These are phyloP conservation scores for Solidago caesia DNA, from an alignment of 129 eudicot genomes.

Conservation along the genomic window DNA sequence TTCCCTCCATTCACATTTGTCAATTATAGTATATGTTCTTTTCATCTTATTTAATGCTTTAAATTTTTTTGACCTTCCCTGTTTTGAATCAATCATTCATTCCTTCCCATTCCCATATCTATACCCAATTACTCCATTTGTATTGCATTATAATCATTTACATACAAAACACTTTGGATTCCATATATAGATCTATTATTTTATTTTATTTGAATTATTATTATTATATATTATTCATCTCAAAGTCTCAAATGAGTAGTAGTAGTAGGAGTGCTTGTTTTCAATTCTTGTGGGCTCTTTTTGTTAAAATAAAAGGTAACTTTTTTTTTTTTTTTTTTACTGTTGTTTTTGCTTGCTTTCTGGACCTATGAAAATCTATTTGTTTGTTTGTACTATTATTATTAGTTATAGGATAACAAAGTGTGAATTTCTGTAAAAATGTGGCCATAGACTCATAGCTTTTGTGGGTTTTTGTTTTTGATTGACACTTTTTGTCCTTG, in stretches of 20 bases:
- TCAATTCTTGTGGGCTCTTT: slow-evolving; percentile 71
- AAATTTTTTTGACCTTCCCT: slow-evolving; percentile 22
- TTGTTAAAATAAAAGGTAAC: slow-evolving; percentile 53
- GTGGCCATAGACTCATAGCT: slow-evolving; percentile 22
- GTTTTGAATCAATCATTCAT: slow-evolving; percentile 17
- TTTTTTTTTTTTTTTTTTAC: slow-evolving; percentile 26
- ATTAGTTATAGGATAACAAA: slow-evolving; percentile 15
- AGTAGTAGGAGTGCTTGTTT: slow-evolving; percentile 37
- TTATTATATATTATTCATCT: slow-evolving; percentile 7
- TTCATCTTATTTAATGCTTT: slow-evolving; percentile 27
- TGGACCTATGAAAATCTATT: slow-evolving; percentile 27
- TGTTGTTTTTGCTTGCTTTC: slow-evolving; percentile 27
- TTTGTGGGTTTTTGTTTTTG: slow-evolving; percentile 3
- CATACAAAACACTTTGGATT: slow-evolving; percentile 55
- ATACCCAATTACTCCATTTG: too few species aligned
- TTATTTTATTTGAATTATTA: slow-evolving; percentile 22
- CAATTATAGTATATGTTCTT: neutral
- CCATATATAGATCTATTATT: slow-evolving; percentile 30
- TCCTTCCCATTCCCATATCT: slow-evolving; percentile 5
- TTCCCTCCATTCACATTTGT: slow-evolving; percentile 47
- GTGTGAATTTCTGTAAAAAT: slow-evolving; percentile 17
- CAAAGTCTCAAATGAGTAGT: slow-evolving; percentile 49
- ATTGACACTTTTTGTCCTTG: slow-evolving; percentile 12
- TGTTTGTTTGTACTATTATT: slow-evolving; percentile 28
- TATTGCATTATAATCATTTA: neutral